Evolutionary conservation across 371 early-diverging fungal genomes (phyloP).

Genomic region (Lichtheimia ornata): DNA sequence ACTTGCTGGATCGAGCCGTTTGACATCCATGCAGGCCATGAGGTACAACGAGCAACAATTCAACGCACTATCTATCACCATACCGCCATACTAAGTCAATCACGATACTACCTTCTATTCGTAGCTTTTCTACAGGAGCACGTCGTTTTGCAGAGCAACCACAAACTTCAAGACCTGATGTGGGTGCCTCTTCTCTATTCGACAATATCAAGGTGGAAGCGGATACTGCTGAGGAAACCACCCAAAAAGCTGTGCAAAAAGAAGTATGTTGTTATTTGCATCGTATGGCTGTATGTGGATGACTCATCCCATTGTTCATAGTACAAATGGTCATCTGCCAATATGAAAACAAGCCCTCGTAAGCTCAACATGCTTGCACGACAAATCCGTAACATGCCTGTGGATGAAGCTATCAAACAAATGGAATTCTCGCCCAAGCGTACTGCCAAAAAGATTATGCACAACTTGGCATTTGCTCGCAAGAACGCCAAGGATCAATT

Average conservation of each 20-base stretch:
- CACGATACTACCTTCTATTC: not conserved
- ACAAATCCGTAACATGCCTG: constrained; percentile 75
- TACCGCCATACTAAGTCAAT: not conserved
- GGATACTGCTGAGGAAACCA: constrained; percentile 29
- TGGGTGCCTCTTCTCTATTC: constrained; percentile 62
- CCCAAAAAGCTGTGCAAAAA: constrained; percentile 40
- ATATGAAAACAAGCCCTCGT: constrained; percentile 76
- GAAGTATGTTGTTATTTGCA: constrained; percentile 31
- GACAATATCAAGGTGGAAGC: constrained; percentile 51
- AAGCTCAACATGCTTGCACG: constrained; percentile 88
- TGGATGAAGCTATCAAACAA: constrained; percentile 85
- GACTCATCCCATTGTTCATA: constrained; percentile 21
- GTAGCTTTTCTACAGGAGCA: constrained; percentile 13
- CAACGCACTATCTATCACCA: not conserved
- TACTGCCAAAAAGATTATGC: constrained; percentile 68
- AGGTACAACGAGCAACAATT: not conserved
- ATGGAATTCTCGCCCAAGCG: constrained; percentile 86
- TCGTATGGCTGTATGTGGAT: not conserved
- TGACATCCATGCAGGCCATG: not conserved
- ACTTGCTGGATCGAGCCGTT: constrained; percentile 5
- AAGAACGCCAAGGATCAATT: constrained; percentile 73
- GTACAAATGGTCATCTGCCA: constrained; percentile 70
- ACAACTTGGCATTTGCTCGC: constrained; percentile 74
- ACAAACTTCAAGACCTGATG: constrained; percentile 35
- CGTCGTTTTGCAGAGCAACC: constrained; percentile 16